Evolutionary conservation across 2,329 filamentous ascomycete genomes (phyloP).

Genomic region (Esteya vermicola): DNA sequence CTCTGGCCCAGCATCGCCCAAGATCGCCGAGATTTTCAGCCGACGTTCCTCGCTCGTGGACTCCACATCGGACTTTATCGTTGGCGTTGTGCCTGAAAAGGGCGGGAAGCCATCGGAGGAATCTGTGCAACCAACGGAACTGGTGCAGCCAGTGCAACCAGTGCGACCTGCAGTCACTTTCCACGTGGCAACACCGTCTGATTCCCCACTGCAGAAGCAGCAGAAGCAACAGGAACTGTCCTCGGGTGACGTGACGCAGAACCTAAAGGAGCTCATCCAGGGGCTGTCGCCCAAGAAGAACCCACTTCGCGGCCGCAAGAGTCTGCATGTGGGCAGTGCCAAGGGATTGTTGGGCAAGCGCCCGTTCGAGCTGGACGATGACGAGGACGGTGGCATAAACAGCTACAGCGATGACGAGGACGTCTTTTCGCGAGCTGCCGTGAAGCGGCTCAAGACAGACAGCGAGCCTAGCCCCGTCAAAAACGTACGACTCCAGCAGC

Average conservation of each 20-base stretch:
- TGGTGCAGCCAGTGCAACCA: conserved; percentile 17
- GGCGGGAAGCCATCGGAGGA: too few relatives aligned
- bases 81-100: too few relatives aligned
- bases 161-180: conserved; percentile 43
- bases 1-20: conserved; percentile 60
- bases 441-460: conserved; percentile 59
- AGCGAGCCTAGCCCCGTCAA: conserved; percentile 65
- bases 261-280: conserved; percentile 63
- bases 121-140: too few relatives aligned
- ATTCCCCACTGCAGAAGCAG: conserved; percentile 43
- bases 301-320: conserved; percentile 53
- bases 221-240: conserved; percentile 38
- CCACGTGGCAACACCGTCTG: too few relatives aligned
- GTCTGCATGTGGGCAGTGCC: conserved; percentile 61
- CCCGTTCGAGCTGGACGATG: conserved; percentile 54
- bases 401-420: conserved; percentile 19
- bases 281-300: conserved; percentile 66
- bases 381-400: conserved; percentile 23
- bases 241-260: conserved; percentile 51
- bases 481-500: conserved; percentile 54
- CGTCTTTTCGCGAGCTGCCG: conserved; percentile 38
- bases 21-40: conserved; percentile 56
- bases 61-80: conserved; percentile 46
- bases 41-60: conserved; percentile 59
- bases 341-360: conserved; percentile 61